phyloP scores from a whole-genome alignment of 164 flowering plant species.

The Tetracentron sinense region DNA sequence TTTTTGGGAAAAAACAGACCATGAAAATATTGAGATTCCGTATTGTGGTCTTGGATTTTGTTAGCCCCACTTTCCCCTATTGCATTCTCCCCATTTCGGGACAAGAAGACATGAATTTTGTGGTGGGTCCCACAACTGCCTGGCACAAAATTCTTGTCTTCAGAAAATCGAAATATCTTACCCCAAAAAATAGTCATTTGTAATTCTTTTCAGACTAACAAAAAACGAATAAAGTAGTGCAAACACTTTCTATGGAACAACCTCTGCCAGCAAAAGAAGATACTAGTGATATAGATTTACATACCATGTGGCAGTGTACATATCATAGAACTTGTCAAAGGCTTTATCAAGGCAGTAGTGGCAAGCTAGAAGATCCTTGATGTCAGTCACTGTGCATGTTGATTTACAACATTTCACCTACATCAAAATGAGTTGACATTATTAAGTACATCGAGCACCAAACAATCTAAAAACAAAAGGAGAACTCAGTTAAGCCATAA shows the following conservation, averaged over 20 bases:
- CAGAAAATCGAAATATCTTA: too few relatives aligned
- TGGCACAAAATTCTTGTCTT: too few relatives aligned
- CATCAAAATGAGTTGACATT: slow-evolving; percentile 6
- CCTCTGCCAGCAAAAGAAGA: not conserved
- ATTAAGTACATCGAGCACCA: too few relatives aligned
- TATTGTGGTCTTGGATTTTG: not conserved
- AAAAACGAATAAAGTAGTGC: not conserved
- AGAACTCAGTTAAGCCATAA: not conserved
- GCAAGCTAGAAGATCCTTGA: slow-evolving; percentile 83
- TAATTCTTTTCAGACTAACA: too few relatives aligned
- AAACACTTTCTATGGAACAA: not conserved
- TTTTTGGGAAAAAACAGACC: not conserved
- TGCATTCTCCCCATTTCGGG: too few relatives aligned
- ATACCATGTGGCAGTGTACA: slow-evolving; percentile 84
- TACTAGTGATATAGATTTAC: slow-evolving; percentile 11
- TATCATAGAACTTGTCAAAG: slow-evolving; percentile 85
- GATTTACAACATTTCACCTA: slow-evolving; percentile 93
- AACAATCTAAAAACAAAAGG: too few relatives aligned
- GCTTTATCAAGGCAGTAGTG: slow-evolving; percentile 81
- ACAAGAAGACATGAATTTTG: too few relatives aligned
- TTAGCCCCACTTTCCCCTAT: too few relatives aligned
- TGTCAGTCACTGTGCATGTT: slow-evolving; percentile 71
- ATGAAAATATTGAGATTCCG: not conserved
- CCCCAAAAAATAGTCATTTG: too few relatives aligned
- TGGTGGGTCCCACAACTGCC: too few relatives aligned